These are phyloP conservation scores for Tolypocladium tundrense DNA, from an alignment of 2,329 filamentous ascomycete genomes.

Conservation along the genomic window DNA sequence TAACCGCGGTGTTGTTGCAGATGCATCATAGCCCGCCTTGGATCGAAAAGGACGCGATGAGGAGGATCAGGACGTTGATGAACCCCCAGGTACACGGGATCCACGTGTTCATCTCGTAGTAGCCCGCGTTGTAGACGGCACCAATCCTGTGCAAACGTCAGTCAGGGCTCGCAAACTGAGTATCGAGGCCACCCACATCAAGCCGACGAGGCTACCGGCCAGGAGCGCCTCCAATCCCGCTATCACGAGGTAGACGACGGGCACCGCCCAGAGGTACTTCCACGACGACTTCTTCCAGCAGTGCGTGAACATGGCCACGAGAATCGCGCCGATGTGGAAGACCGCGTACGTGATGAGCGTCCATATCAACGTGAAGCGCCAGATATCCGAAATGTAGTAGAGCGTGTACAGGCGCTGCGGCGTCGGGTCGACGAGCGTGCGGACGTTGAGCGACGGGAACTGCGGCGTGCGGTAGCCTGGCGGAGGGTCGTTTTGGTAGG, in stretches of 20 bases:
- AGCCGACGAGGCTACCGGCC: conserved; percentile 70
- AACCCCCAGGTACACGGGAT: conserved; percentile 82
- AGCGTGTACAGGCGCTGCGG: conserved; percentile 44
- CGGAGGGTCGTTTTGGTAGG: conserved; percentile 22
- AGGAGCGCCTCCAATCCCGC: conserved; percentile 69
- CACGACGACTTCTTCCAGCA: conserved; percentile 44
- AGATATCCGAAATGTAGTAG: conserved; percentile 67
- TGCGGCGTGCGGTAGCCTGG: conserved; percentile 51
- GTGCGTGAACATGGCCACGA: conserved; percentile 65
- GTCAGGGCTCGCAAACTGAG: neutral
- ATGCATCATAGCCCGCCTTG: conserved; percentile 67
- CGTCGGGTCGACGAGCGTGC: conserved; percentile 35
- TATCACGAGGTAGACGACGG: conserved; percentile 58
- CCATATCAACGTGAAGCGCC: conserved; percentile 82
- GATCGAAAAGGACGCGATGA: conserved; percentile 86
- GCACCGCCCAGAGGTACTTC: conserved; percentile 61
- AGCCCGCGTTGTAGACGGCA: conserved; percentile 70
- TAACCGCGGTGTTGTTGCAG: neutral
- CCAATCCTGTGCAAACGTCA: conserved; percentile 48
- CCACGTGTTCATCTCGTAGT: conserved; percentile 90
- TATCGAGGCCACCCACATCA: conserved; percentile 44
- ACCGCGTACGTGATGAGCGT: conserved; percentile 68
- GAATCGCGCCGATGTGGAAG: conserved; percentile 63
- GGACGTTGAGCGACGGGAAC: conserved; percentile 79
- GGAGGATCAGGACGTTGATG: conserved; percentile 71